phyloP scores from a whole-genome alignment of 257 asterid genomes.

The Datura wrightii region DNA sequence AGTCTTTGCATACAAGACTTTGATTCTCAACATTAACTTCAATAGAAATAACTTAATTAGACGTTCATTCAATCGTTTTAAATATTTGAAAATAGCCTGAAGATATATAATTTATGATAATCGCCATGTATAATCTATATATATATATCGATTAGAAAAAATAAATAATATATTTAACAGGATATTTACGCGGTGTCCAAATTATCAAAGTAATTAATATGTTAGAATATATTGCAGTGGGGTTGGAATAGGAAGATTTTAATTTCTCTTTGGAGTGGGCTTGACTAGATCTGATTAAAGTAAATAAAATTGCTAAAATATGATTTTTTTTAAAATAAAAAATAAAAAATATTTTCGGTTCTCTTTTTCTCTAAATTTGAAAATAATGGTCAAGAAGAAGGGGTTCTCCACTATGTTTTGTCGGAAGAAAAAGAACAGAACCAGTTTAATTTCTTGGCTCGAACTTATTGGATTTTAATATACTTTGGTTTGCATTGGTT shows the following conservation, averaged over 20 bases:
- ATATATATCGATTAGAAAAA: not conserved
- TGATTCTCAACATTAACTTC: not conserved
- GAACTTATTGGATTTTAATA: not conserved
- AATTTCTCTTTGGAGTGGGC: constrained; percentile 21
- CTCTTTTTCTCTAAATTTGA: constrained; percentile 14
- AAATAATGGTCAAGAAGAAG: constrained; percentile 31
- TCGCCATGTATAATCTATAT: not conserved
- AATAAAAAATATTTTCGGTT: not conserved
- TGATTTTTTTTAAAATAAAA: not conserved
- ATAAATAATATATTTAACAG: not conserved
- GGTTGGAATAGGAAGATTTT: not conserved
- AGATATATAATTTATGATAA: not conserved
- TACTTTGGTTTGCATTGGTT: not conserved
- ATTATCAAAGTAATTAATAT: not conserved
- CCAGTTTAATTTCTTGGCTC: constrained; percentile 6
- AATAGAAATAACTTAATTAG: not conserved
- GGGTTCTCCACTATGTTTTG: constrained; percentile 30
- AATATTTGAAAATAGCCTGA: too few species aligned
- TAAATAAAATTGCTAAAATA: not conserved
- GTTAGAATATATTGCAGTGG: not conserved
- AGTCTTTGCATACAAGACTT: constrained; percentile 23
- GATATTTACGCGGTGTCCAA: not conserved
- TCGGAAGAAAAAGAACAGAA: constrained; percentile 19
- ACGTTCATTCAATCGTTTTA: not conserved
- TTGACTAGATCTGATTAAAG: constrained; percentile 3